Evolutionary conservation across 2,329 filamentous ascomycete species (phyloP).

Genomic region (Nothomitra cinnamomea): DNA sequence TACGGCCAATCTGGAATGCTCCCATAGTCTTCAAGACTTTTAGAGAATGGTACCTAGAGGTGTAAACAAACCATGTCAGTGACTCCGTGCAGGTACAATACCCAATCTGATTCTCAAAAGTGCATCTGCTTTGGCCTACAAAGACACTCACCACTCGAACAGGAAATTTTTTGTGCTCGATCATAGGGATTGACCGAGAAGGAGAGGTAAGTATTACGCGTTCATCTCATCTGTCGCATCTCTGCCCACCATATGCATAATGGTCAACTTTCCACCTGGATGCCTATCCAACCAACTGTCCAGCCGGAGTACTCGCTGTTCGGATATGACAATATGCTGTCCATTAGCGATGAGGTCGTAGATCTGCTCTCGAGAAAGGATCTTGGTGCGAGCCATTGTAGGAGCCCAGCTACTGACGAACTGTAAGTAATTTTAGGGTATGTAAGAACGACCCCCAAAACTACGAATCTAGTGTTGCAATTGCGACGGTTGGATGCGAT

Average conservation of each 20-base stretch:
- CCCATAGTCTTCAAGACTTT: conserved; percentile 24
- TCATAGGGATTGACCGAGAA: not conserved
- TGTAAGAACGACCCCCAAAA: too few species aligned
- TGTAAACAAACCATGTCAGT: not conserved
- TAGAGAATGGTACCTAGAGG: conserved; percentile 21
- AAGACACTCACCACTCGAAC: not conserved
- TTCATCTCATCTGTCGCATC: conserved; percentile 43
- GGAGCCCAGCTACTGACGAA: too few species aligned
- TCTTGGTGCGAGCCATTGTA: not conserved
- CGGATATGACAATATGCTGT: conserved; percentile 49
- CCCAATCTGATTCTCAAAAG: not conserved
- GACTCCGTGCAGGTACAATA: not conserved
- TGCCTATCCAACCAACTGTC: conserved; percentile 41
- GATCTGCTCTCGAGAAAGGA: conserved; percentile 47
- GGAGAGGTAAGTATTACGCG: conserved; percentile 23
- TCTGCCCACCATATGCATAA: conserved; percentile 43
- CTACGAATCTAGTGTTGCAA: too few species aligned
- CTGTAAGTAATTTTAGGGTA: too few species aligned
- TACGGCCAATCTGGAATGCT: conserved; percentile 22
- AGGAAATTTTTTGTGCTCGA: not conserved
- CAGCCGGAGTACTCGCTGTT: conserved; percentile 36
- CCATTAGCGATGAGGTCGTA: conserved; percentile 75
- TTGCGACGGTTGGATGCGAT: too few species aligned
- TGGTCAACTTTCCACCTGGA: conserved; percentile 40
- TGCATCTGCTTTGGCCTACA: not conserved